Evolutionary conservation across 1,284 basidiomycete species (phyloP).

Genomic region (Fomitopsis betulina): DNA sequence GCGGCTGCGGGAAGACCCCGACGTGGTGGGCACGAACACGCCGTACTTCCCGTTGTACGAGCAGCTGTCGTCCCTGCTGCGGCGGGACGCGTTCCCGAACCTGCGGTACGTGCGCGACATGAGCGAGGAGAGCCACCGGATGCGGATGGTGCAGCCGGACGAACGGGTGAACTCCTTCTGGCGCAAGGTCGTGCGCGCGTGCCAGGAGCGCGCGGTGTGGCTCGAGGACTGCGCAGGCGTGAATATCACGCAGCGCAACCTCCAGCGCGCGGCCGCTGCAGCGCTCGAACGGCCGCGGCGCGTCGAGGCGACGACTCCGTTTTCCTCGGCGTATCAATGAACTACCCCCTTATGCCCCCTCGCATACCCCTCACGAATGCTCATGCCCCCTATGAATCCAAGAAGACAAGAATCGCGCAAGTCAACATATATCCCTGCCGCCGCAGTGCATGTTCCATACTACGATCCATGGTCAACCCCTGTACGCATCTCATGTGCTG

Average conservation of each 20-base stretch:
- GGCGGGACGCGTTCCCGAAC: conserved; percentile 54
- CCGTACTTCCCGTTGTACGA: conserved; percentile 62
- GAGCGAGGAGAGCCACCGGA: conserved; percentile 27
- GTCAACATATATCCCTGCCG: not conserved
- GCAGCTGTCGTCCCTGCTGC: conserved; percentile 58
- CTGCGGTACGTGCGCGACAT: conserved; percentile 62
- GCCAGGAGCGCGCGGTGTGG: conserved; percentile 45
- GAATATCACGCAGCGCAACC: conserved; percentile 28
- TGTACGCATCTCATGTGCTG: conserved; percentile 1
- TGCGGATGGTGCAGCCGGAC: conserved; percentile 26
- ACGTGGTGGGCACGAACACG: conserved; percentile 29
- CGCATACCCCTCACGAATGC: not conserved
- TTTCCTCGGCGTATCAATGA: not conserved
- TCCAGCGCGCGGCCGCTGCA: conserved; percentile 20
- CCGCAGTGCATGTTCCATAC: not conserved
- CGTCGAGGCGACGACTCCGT: not conserved
- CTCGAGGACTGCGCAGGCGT: conserved; percentile 51
- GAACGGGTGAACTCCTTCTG: conserved; percentile 44
- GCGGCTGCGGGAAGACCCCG: conserved; percentile 42
- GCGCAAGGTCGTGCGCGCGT: conserved; percentile 41
- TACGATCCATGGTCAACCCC: not conserved
- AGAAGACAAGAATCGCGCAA: not conserved
- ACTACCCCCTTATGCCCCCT: not conserved
- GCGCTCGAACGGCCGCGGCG: not conserved
- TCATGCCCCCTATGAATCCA: not conserved